phyloP scores from a whole-genome alignment of 768 basidiomycete genomes.

The Suillus clintonianus region DNA sequence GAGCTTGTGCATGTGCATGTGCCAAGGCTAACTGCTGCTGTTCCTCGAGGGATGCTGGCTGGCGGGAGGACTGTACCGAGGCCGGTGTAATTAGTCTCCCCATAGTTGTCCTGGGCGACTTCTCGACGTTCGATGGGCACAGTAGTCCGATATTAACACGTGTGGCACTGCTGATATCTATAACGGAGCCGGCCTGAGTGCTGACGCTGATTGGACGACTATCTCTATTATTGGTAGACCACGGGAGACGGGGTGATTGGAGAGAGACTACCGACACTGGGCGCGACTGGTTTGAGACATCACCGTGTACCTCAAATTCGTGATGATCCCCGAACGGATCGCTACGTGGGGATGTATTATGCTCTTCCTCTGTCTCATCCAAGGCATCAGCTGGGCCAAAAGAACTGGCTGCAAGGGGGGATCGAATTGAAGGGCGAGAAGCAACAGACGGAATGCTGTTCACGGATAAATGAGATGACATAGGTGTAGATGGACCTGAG shows the following conservation, averaged over 20 bases:
- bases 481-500: slow-evolving; percentile 38
- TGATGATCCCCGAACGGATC: slow-evolving; percentile 73
- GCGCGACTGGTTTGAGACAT: slow-evolving; percentile 24
- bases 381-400: slow-evolving; percentile 71
- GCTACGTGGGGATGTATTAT: slow-evolving; percentile 21
- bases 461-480: slow-evolving; percentile 21
- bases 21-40: slow-evolving; percentile 68
- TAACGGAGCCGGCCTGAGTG: slow-evolving; percentile 60
- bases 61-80: slow-evolving; percentile 25
- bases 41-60: slow-evolving; percentile 48
- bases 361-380: slow-evolving; percentile 44
- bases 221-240: slow-evolving; percentile 37
- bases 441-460: slow-evolving; percentile 39
- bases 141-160: slow-evolving; percentile 63
- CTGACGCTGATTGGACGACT: slow-evolving; percentile 63
- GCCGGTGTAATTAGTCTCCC: slow-evolving; percentile 58
- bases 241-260: slow-evolving; percentile 42
- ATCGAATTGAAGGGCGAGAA: slow-evolving; percentile 51
- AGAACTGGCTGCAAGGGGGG: slow-evolving; percentile 69
- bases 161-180: slow-evolving; percentile 65
- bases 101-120: slow-evolving; percentile 60
- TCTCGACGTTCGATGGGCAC: slow-evolving; percentile 40
- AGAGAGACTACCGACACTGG: slow-evolving; percentile 39
- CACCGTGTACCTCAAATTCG: slow-evolving; percentile 19
- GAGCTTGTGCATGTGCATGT: slow-evolving; percentile 60